Conservation (phyloP, 441 rosid species). For the Adansonia grandidieri region DNA sequence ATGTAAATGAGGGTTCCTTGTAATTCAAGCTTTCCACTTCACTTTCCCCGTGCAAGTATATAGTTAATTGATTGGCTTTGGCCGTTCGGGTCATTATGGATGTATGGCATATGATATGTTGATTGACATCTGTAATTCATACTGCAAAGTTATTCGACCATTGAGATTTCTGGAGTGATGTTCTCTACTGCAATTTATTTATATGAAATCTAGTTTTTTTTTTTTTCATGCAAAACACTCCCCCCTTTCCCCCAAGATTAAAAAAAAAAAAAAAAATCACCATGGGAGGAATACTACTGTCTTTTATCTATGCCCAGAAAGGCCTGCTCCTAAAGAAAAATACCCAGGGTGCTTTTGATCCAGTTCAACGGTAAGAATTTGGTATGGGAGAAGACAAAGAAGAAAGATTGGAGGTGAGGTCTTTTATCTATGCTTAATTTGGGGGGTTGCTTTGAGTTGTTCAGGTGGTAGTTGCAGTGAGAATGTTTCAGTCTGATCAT, state of each 20-base stretch:
- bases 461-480: background rate
- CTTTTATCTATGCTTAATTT: background rate
- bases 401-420: background rate
- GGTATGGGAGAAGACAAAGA: background rate
- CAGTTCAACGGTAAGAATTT: background rate
- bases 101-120: background rate
- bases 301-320: background rate
- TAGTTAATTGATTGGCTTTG: background rate
- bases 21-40: slow-evolving; percentile 13
- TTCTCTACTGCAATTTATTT: background rate
- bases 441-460: background rate
- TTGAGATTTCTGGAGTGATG: background rate
- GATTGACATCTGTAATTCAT: slow-evolving; percentile 9
- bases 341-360: background rate
- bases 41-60: background rate
- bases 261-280: background rate
- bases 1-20: slow-evolving; percentile 21
- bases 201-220: background rate
- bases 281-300: background rate
- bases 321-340: background rate
- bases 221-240: background rate
- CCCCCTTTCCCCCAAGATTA: background rate
- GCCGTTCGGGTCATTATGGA: background rate
- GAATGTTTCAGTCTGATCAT: background rate
- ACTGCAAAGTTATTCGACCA: background rate